Base-by-base conservation (phyloP, 768 basidiomycete genomes). In the Pilatotrama ljubarskyi region DNA sequence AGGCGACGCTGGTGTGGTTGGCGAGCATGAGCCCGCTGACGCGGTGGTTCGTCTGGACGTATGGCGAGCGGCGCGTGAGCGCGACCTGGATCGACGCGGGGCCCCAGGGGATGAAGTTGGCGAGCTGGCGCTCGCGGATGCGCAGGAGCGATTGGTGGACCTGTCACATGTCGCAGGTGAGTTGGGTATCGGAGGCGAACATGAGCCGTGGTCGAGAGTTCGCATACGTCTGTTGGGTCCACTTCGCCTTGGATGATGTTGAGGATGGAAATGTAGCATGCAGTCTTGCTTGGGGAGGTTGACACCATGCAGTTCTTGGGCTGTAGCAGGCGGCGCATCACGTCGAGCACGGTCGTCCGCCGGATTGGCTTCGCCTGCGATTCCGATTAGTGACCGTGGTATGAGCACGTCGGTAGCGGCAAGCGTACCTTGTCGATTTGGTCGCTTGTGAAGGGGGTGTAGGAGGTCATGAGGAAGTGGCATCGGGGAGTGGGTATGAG, bases 181-280 rank as follows among this genome's bases (percentile, higher is more conserved):
- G 29, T 10, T 32, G 5, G 10, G 5, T 32, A 46, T 63, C 50
- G 51, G 48, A 36, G 26, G 26, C 9, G 38, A 32, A 26, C 18
- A 20, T 47, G 22, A 36, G 66, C 62, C 5, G 46, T 58, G 46
- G 50, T 15, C 7, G 74, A n/a, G n/a, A n/a, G n/a, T n/a, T n/a
- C n/a, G n/a, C 82, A 59, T 70, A 95, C 96, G 73, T 98, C 97
- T 17, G 93, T 96, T 1, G 97, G 95, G 70, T 99, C 97, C 5
- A 99, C 95, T 64, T 99, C 95, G 18, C 96, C 96, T 74, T 97
- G 94, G 55, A 99, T 99, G 71, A 99, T 97, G 74, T 98, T 98
- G 66, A 99, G 80, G 67, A 95, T 95, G 24, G 95, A 97, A 69
- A 99, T 95, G 74, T 98, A 99, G 70, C 97, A 98, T 0, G 92